These are phyloP conservation scores for Eurotiales sp. DNA, from an alignment of 2,329 filamentous ascomycete genomes.

Conservation along the genomic window DNA sequence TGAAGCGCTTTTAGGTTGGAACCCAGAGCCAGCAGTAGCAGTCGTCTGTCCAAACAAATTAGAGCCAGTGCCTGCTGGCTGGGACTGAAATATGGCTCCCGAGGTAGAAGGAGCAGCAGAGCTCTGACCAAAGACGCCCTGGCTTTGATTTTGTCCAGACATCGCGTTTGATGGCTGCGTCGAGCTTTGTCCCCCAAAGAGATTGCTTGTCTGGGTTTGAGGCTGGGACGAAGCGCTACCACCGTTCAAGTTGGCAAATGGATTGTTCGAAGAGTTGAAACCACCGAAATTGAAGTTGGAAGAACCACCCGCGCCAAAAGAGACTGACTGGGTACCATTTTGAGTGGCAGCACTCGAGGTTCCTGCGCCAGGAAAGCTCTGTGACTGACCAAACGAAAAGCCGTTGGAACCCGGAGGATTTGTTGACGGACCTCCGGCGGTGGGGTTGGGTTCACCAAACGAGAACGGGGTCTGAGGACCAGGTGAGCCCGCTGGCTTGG, in stretches of 20 bases:
- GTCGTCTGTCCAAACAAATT: conserved; percentile 20
- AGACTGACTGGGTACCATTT: conserved; percentile 26
- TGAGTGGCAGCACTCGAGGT: conserved; percentile 19
- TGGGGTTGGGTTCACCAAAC: conserved; percentile 28
- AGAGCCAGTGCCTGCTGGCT: conserved; percentile 18
- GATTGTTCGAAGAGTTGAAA: conserved; percentile 30
- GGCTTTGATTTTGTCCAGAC: conserved; percentile 4
- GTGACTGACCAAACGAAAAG: conserved; percentile 34
- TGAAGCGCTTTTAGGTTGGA: conserved; percentile 5
- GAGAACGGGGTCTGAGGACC: conserved; percentile 21
- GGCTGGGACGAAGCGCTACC: conserved; percentile 10
- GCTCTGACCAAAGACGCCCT: conserved; percentile 10
- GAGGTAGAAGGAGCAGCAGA: background rate
- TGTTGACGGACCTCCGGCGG: conserved; percentile 21
- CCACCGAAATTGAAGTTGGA: conserved; percentile 25
- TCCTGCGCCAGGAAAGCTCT: conserved; percentile 31
- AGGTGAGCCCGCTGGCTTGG: conserved; percentile 19
- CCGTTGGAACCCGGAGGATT: conserved; percentile 25
- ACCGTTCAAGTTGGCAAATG: conserved; percentile 31
- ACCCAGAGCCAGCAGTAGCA: conserved; percentile 6
- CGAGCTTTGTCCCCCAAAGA: conserved; percentile 6
- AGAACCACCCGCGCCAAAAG: conserved; percentile 28
- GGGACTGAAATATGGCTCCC: conserved; percentile 11
- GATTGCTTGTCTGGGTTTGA: conserved; percentile 21
- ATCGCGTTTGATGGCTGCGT: background rate